These are phyloP conservation scores for Fusarium circinatum DNA, from an alignment of 2,329 filamentous ascomycete genomes.

Conservation along the genomic window DNA sequence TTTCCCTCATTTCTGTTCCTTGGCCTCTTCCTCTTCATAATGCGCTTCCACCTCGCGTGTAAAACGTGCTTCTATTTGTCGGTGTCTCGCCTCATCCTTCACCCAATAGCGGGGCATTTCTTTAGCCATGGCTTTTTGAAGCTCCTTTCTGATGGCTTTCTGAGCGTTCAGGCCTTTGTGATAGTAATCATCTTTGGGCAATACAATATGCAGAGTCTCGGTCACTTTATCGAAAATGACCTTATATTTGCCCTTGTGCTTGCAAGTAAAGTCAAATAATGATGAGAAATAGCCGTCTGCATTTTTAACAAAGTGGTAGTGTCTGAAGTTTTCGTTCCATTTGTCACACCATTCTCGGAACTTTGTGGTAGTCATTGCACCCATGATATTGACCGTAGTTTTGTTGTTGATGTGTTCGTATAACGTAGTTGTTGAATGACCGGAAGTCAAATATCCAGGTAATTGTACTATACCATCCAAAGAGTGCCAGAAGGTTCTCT, in stretches of 20 bases:
- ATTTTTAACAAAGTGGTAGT: not conserved
- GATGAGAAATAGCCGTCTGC: not conserved
- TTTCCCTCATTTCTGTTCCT: not conserved
- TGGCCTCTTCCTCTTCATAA: not conserved
- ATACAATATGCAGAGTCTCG: not conserved
- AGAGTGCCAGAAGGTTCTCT: accelerated
- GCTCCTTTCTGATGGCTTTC: not conserved
- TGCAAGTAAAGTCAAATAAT: not conserved
- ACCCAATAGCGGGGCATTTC: not conserved
- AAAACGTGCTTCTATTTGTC: not conserved
- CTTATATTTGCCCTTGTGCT: not conserved
- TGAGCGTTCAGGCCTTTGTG: not conserved
- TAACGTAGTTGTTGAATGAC: accelerated
- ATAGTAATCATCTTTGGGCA: not conserved
- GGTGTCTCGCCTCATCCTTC: not conserved
- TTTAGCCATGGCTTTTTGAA: not conserved
- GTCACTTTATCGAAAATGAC: not conserved
- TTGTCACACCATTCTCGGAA: not conserved
- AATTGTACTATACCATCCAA: not conserved
- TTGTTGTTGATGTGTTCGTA: accelerated
- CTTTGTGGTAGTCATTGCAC: not conserved
- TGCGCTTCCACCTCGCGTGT: not conserved
- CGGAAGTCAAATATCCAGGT: accelerated
- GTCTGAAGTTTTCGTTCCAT: not conserved
- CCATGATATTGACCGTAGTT: not conserved